A percentile compares a stretch with the other conserved stretches of the same genome.
Evolutionary conservation across 305 asterid genomes (phyloP).

Genomic region (Fraxinus greggii): DNA sequence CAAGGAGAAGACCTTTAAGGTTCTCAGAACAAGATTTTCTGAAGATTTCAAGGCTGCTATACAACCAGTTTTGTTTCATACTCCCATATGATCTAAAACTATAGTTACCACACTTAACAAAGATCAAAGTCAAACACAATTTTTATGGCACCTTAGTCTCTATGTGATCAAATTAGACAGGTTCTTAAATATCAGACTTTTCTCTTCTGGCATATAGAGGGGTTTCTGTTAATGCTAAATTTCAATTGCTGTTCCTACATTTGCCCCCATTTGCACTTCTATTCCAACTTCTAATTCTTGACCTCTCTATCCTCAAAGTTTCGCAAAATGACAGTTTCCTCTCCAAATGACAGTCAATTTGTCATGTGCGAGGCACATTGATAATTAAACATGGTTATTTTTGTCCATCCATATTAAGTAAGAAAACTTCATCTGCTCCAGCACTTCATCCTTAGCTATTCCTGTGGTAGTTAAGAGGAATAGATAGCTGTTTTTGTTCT

Average conservation of each 20-base stretch:
- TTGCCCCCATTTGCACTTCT: neutral
- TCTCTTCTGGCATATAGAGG: neutral
- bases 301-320: neutral
- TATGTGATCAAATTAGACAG: neutral
- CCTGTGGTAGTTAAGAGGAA: neutral
- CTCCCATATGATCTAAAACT: slow-evolving; percentile 19
- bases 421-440: neutral
- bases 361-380: neutral
- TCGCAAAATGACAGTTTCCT: neutral
- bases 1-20: slow-evolving; percentile 67
- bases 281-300: neutral
- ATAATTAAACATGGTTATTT: neutral
- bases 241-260: neutral
- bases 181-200: neutral
- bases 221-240: neutral
- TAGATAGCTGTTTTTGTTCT: neutral
- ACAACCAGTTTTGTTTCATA: slow-evolving; percentile 39
- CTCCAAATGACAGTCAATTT: neutral
- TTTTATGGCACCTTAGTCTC: neutral
- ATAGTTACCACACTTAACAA: neutral
- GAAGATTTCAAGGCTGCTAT: slow-evolving; percentile 77
- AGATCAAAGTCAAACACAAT: slow-evolving; percentile 2
- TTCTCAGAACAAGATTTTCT: slow-evolving; percentile 77
- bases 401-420: neutral
- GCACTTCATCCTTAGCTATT: neutral